Base-by-base conservation (phyloP, 2,329 filamentous ascomycete species). In the Aspergillus transmontanensis region DNA sequence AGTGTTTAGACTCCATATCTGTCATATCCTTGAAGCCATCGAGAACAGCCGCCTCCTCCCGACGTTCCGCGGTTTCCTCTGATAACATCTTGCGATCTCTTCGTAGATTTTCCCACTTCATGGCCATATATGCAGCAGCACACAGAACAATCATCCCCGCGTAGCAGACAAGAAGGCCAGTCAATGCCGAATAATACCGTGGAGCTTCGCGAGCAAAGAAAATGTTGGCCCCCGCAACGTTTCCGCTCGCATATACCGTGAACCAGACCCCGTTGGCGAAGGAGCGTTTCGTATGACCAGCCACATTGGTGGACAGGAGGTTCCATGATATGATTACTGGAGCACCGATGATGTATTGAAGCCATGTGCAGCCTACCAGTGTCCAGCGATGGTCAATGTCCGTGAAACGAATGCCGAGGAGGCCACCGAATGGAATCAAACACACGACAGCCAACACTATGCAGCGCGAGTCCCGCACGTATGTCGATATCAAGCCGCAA, bases 261-360 rank as follows among this genome's bases (percentile, higher is more conserved):
- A 85, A 85, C 78, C 82, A 84, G 21, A 84, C 63, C 0, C 83
- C 83, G 30, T 83, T 82, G 0, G 83, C 80, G 0, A 81, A 77
- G 11, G 78, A 80, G 39, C 84, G 79, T 73, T 85, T 85, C 2
- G 83, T 85, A 66, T 86, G 83, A 0, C 83, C 83, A 0, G 82
- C 79, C 14, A 81, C 72, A 78, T 59, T 83, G n/a, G 79, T 74
- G 2, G 77, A 81, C 14, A 84, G 78, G 0, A 85, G 66, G 28
- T 83, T 85, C 84, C 83, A 86, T 43, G 76, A 83, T 1, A 85
- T 66, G 45, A 85, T 81, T 2, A 86, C 79, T 0, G 83, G 81
- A 0, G 82, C 81, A 5, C 83, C 83, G 45, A 85, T 63, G 2
- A 84, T 74, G 48, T 82, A 82, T 63, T 84, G 82, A 14, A 86